Evolutionary conservation across 495 filamentous ascomycete genomes (phyloP), one percentile per base, ranked within the genome.

Genomic region (Penicillium mononematosum): DNA sequence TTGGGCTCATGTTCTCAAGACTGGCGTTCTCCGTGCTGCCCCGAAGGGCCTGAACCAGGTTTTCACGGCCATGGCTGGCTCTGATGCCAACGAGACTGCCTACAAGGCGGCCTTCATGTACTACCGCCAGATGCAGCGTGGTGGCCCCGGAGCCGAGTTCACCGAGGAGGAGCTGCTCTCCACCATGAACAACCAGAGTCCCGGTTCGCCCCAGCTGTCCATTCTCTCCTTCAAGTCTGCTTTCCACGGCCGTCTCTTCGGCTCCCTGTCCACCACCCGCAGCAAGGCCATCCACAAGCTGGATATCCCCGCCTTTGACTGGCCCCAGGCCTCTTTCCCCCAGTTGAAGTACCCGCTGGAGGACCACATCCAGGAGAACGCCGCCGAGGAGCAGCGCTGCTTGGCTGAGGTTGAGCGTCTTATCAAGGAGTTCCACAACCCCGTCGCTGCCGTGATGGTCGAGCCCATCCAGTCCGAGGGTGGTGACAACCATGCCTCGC

Each of bases 71-170:
- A 90, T 92, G 85, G 85, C 93, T 50, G 94, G 94, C 61, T 96
- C 91, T 9, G 94, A 98, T 69, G 95, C 94, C 72, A 98, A 97
- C 78, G 95, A 99, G 75, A 91, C 91, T n/a, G 95, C 95, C 49
- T 99, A 92, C 82, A 98, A 98, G 75, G 94, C 94, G 38, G 94
- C 94, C 53, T 98, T 98, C 81, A 98, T 98, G 87, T 98, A 89
- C 84, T 88, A 88, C 59, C 88, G 92, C 22, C 91, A 92, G 69
- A 83, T 86, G 43, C 85, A 96, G 75, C 89, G 94, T 60, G 94
- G 94, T 63, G 92, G 92, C 24, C 71, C 81, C 55, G 67, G 87
- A 45, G 88, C 89, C 29, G 91, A 92, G 60, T 98, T 98, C 77
- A 87, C 90, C 19, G 79, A 85, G 32, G 86, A 90, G 62, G 94